Evolutionary conservation across 306 rosid species (phyloP), one percentile per base, ranked within the genome.

Genomic region (Trifolium pratense): DNA sequence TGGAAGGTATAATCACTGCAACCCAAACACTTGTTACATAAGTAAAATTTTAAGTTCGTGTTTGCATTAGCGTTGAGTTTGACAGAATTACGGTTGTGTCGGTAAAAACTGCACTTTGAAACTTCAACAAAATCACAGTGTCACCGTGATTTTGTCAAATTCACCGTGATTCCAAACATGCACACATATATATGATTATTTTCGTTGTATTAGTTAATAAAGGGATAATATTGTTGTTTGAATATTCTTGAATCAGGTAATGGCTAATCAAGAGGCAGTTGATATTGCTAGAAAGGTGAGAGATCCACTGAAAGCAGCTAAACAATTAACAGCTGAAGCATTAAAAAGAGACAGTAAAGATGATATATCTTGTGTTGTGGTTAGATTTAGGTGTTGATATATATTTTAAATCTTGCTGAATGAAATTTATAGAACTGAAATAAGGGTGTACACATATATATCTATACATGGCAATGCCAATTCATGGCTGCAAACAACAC

Each of bases 251-350:
- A 56, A 86, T 78, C 40, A 93, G 98, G 98, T 93, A 43, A 91
- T 93, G 89, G 17, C 75, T 20, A 93, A 93, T 86, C 96, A 93
- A 88, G 98, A 93, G 77, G 93, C 96, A 2, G 96, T 93, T 40
- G 97, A 93, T 75, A 84, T 93, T 60, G 97, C 97, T 46, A 83
- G 89, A 78, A 89, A 67, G 87, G 81, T 62, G 5, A 85, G 59
- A 75, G 89, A 93, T 70, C 96, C 97, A 1, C 59, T 73, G 86
- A 93, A 91, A 84, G 97, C 93, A 20, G 98, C 98, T 17, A 91
- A 93, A 85, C 89, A 88, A 70, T 71, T 93, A 67, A 88, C 89
- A 20, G 81, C 88, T 9, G 97, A 91, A 74, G 97, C 97, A 32
- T 80, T 93, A 84, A 83, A 86, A 86, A 84, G 95, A 80, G 97